Conservation (phyloP, 306 rosid species). For the Pterocarpus macrocarpus region DNA sequence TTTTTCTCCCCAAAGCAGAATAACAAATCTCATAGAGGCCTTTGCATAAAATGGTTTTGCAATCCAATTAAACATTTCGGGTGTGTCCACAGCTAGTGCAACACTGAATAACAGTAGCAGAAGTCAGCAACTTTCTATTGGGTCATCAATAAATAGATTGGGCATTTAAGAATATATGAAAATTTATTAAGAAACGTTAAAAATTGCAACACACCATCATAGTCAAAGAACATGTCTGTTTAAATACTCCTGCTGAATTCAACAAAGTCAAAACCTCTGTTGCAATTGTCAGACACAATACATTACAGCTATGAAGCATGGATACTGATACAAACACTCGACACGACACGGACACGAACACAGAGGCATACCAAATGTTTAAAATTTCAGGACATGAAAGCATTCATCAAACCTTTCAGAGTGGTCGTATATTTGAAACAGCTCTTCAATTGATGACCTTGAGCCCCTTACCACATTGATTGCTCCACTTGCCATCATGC, state of each 20-base stretch:
- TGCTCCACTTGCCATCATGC: conserved; percentile 95
- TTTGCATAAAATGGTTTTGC: conserved; percentile 64
- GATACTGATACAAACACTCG: too few species aligned
- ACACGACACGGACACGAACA: too few species aligned
- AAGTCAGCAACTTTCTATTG: conserved; percentile 33
- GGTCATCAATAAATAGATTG: conserved; percentile 34
- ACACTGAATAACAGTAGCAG: conserved; percentile 62
- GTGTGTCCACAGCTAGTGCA: conserved; percentile 86
- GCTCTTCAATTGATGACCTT: conserved; percentile 87
- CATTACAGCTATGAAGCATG: too few species aligned
- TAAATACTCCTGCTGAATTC: not conserved
- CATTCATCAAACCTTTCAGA: conserved; percentile 76
- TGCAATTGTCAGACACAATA: not conserved
- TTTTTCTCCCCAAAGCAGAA: conserved; percentile 97
- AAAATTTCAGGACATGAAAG: conserved; percentile 17
- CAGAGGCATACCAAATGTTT: not conserved
- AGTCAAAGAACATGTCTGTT: conserved; percentile 9
- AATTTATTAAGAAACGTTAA: not conserved
- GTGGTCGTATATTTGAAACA: conserved; percentile 82
- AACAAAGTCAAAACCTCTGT: conserved; percentile 22
- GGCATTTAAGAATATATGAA: conserved; percentile 27
- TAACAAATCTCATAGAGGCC: conserved; percentile 68
- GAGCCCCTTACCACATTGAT: conserved; percentile 96
- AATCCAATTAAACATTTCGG: conserved; percentile 81
- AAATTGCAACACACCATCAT: conserved; percentile 25